Conservation (phyloP, 768 basidiomycete species). For the Kwoniella sp. region DNA sequence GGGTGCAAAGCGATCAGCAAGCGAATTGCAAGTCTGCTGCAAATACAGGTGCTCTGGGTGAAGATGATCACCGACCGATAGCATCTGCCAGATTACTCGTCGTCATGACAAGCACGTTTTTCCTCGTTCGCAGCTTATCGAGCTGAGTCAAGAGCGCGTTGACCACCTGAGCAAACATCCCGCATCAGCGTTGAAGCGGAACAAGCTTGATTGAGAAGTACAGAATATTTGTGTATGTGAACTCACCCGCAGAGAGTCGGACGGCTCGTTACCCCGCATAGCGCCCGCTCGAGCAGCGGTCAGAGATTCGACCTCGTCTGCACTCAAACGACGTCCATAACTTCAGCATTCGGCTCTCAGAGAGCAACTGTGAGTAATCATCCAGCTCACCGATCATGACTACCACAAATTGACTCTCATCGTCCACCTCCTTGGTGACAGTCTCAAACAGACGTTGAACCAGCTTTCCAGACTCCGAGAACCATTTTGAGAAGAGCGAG, state of each 20-base stretch:
- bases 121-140: slow-evolving; percentile 88
- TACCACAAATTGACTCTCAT: slow-evolving; percentile 86
- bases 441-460: slow-evolving; percentile 84
- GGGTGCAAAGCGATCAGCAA: neutral
- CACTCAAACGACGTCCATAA: too few relatives aligned
- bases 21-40: too few relatives aligned
- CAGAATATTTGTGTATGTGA: neutral
- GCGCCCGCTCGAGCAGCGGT: slow-evolving; percentile 93
- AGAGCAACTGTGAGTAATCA: too few relatives aligned
- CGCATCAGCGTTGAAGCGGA: slow-evolving; percentile 8
- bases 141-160: slow-evolving; percentile 96
- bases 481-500: slow-evolving; percentile 97
- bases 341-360: slow-evolving; percentile 7
- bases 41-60: neutral
- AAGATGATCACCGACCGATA: slow-evolving; percentile 66
- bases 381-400: slow-evolving; percentile 78
- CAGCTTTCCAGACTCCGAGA: slow-evolving; percentile 97
- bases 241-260: slow-evolving; percentile 83
- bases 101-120: slow-evolving; percentile 93
- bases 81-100: slow-evolving; percentile 94
- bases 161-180: slow-evolving; percentile 69
- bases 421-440: slow-evolving; percentile 88
- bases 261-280: slow-evolving; percentile 93
- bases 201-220: too few relatives aligned
- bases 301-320: slow-evolving; percentile 94